phyloP scores from a whole-genome alignment of 1,139 yeast genomes.

The Yamadazyma sp. region DNA sequence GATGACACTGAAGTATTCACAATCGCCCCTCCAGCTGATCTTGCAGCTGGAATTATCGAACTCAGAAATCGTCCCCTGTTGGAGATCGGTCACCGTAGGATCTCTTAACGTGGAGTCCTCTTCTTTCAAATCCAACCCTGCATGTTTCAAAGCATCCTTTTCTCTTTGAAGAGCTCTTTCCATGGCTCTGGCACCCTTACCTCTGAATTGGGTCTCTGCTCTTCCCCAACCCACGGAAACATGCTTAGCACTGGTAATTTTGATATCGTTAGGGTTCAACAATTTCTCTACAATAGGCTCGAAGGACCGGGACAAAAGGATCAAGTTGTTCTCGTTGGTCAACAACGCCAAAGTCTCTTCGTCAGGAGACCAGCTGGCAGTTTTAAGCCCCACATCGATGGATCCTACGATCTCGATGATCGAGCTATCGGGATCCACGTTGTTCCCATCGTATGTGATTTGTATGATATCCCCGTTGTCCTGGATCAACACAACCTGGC shows the following conservation, averaged over 20 bases:
- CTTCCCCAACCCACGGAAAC: slow-evolving; percentile 99
- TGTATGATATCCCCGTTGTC: slow-evolving; percentile 68
- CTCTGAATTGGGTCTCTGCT: slow-evolving; percentile 94
- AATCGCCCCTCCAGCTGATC: slow-evolving; percentile 95
- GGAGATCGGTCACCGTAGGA: slow-evolving; percentile 84
- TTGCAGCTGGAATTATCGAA: slow-evolving; percentile 48
- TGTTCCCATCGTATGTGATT: slow-evolving; percentile 56
- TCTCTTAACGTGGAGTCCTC: slow-evolving; percentile 67
- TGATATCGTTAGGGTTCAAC: slow-evolving; percentile 62
- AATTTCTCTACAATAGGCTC: slow-evolving; percentile 74
- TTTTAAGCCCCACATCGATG: slow-evolving; percentile 70
- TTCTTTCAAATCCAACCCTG: slow-evolving; percentile 62
- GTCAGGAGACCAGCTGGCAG: slow-evolving; percentile 89
- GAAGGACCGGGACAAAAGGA: slow-evolving; percentile 71
- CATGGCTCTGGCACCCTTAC: slow-evolving; percentile 84
- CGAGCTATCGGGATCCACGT: slow-evolving; percentile 53
- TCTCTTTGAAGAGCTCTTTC: slow-evolving; percentile 77
- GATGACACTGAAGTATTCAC: slow-evolving; percentile 75
- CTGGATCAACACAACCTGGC: slow-evolving; percentile 62
- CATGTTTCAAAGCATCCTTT: slow-evolving; percentile 56
- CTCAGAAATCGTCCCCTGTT: slow-evolving; percentile 61
- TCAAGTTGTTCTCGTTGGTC: slow-evolving; percentile 60
- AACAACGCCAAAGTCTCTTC: slow-evolving; percentile 79
- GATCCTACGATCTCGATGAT: slow-evolving; percentile 78
- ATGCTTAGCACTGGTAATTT: slow-evolving; percentile 65